These are phyloP conservation scores for Fraxinus angustifolia DNA, from an alignment of 305 asterid species.

Conservation along the genomic window DNA sequence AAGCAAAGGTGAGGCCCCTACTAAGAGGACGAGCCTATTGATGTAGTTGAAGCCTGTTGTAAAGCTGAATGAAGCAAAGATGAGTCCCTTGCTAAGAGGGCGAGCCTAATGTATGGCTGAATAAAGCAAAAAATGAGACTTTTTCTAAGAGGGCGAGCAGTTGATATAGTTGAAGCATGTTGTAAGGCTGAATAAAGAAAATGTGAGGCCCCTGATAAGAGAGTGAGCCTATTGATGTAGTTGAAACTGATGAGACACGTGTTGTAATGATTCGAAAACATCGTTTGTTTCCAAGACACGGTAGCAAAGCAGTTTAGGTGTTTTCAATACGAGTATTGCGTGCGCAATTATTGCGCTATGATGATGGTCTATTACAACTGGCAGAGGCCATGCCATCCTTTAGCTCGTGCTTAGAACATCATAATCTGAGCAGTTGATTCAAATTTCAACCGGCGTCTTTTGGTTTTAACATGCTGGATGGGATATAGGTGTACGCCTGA, in stretches of 20 bases:
- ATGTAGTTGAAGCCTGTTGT: too few relatives aligned
- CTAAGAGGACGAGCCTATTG: too few relatives aligned
- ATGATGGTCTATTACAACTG: neutral
- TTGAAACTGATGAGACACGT: neutral
- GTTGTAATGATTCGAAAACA: neutral
- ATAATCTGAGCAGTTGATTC: neutral
- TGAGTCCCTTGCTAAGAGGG: neutral
- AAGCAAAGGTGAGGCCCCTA: too few relatives aligned
- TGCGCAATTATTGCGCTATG: too few relatives aligned
- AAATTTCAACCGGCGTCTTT: neutral
- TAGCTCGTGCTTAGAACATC: neutral
- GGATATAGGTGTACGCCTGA: neutral
- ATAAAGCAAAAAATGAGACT: neutral
- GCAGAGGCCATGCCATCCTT: neutral
- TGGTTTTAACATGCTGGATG: neutral
- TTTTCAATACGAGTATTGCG: neutral
- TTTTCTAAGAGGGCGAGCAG: neutral
- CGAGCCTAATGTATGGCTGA: too few relatives aligned
- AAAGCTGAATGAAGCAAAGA: too few relatives aligned
- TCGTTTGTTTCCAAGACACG: too few relatives aligned
- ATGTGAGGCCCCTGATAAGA: neutral
- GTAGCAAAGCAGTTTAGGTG: neutral
- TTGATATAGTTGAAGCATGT: neutral
- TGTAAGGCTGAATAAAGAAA: neutral
- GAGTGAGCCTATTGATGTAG: neutral